Evolutionary conservation across 2,329 filamentous ascomycete genomes (phyloP), one percentile per base, ranked within the genome.

Genomic region (Lasiodiplodia sp.): DNA sequence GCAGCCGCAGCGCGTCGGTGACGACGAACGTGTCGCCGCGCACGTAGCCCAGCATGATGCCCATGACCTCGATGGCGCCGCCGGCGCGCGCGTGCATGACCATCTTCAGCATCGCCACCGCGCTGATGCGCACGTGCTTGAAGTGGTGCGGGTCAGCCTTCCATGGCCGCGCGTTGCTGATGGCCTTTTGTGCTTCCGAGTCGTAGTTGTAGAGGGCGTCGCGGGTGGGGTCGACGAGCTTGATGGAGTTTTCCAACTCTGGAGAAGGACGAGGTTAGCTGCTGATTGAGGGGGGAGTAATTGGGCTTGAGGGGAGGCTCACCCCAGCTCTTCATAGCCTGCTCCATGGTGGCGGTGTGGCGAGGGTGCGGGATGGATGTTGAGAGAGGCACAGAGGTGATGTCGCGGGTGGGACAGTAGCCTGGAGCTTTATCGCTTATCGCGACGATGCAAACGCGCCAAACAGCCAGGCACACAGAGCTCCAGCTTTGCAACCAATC

Each of bases 1-100:
- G 96, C 49, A 99, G 84, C 23, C 94, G 89, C 81, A 98, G 96
- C 31, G 94, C 93, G 77, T 99, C 96, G 1, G 94, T 98, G 66
- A 99, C 91, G 72, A 99, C 89, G 75, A 99, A 92, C 1, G 92
- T 90, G 75, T 96, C 91, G 52, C 90, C 89, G 72, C 93, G 88
- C 62, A 97, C 91, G 80, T 97, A 97, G 71, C 96, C 96, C 78
- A 97, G 92, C 96, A 99, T 99, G 74, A 99, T 81, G 68, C 96
- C 96, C 96, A 99, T 99, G 75, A 99, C 88, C 83, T 99, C 96
- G 72, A 98, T 87, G 34, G 88, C 89, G 68, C 96, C 95, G 72
- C 96, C 96, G 0, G 93, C 94, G n/a, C 96, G 92, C 11, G 96
- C 96, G 79, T 99, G 96, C 92, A 97, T 98, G 72, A 96, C 93